phyloP scores from a whole-genome alignment of 371 early-diverging fungal species.

The Apophysomyces trapeziformis region DNA sequence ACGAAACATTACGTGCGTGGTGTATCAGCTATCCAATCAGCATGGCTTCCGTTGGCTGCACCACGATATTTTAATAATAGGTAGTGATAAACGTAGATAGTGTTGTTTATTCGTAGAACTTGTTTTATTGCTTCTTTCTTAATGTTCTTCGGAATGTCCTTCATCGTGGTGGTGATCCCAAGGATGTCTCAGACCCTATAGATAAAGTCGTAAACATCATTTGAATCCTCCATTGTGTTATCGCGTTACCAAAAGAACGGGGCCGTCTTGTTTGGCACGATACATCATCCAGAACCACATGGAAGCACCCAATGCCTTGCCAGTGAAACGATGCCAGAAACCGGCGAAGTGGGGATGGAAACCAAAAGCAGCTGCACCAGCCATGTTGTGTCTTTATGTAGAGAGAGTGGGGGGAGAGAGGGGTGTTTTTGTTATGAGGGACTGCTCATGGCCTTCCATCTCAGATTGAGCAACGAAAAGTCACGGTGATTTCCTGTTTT shows the following conservation, averaged over 20 bases:
- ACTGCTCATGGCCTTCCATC: background rate
- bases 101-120: slow-evolving; percentile 1
- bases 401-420: slow-evolving; percentile 14
- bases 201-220: background rate
- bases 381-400: slow-evolving; percentile 28
- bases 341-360: slow-evolving; percentile 57
- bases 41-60: slow-evolving; percentile 84
- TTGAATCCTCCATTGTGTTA: background rate
- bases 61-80: slow-evolving; percentile 75
- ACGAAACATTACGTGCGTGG: slow-evolving; percentile 87
- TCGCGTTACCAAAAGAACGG: slow-evolving; percentile 68
- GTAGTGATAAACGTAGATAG: slow-evolving; percentile 2
- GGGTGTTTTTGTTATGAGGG: background rate
- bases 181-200: slow-evolving; percentile 71
- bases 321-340: slow-evolving; percentile 52
- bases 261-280: slow-evolving; percentile 81
- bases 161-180: slow-evolving; percentile 70
- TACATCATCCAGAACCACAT: slow-evolving; percentile 93
- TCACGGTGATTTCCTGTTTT: too few species aligned
- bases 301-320: slow-evolving; percentile 68
- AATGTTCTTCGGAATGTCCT: slow-evolving; percentile 53
- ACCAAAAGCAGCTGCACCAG: slow-evolving; percentile 50
- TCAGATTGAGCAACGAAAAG: too few species aligned
- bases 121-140: slow-evolving; percentile 20
- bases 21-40: slow-evolving; percentile 81